Conservation (phyloP, 306 rosid species). For the Lagenaria siceraria region DNA sequence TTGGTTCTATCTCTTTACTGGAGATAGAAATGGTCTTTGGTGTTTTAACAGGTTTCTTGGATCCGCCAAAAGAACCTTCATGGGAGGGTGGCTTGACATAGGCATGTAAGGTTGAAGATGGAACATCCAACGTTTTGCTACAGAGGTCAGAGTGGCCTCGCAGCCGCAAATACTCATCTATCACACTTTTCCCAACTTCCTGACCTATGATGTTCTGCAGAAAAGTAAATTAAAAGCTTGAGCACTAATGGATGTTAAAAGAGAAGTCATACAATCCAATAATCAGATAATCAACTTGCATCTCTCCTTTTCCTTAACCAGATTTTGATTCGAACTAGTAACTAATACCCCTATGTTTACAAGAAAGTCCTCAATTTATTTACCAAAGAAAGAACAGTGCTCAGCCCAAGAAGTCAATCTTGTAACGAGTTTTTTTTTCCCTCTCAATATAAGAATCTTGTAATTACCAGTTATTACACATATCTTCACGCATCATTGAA, state of each 20-base stretch:
- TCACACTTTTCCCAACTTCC: conserved; percentile 66
- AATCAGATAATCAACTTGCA: background rate
- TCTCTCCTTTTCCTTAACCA: background rate
- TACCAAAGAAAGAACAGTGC: background rate
- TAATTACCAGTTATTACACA: background rate
- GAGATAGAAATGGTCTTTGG: conserved; percentile 30
- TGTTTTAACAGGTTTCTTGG: conserved; percentile 43
- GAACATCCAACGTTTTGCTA: conserved; percentile 18
- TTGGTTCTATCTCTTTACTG: conserved; percentile 24
- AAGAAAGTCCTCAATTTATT: background rate
- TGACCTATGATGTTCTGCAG: conserved; percentile 81
- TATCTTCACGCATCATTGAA: background rate
- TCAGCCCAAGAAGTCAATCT: background rate
- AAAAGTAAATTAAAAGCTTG: background rate
- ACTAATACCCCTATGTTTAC: background rate
- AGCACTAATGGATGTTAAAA: background rate
- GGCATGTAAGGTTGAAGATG: conserved; percentile 51
- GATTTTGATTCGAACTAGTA: background rate
- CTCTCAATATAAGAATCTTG: background rate
- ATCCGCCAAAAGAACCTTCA: conserved; percentile 31
- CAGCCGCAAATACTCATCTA: conserved; percentile 55
- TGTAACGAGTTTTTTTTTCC: background rate
- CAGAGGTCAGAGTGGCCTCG: conserved; percentile 43
- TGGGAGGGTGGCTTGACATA: conserved; percentile 77
- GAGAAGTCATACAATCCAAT: background rate